These are phyloP conservation scores for Fremontodendron californicum DNA, from an alignment of 345 rosid species.

Conservation along the genomic window DNA sequence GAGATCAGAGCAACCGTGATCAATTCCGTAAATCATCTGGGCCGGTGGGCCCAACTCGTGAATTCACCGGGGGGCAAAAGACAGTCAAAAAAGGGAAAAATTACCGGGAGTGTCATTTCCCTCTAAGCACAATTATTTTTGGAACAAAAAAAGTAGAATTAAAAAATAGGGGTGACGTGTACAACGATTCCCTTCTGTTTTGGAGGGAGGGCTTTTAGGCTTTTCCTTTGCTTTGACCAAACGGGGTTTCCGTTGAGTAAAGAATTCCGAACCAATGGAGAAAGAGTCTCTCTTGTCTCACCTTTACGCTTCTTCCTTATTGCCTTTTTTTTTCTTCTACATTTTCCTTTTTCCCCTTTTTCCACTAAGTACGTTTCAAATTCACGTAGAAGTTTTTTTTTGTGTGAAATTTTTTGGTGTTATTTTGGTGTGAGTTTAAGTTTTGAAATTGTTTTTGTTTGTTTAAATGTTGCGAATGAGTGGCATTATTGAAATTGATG, in stretches of 20 bases:
- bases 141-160: neutral
- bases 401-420: neutral
- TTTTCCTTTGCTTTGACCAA: constrained; percentile 25
- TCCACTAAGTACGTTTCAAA: constrained; percentile 17
- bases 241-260: constrained; percentile 35
- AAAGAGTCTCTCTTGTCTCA: constrained; percentile 7
- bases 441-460: neutral
- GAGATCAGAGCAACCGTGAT: constrained; percentile 2
- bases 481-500: constrained; percentile 9
- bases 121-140: neutral
- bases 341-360: neutral
- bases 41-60: neutral
- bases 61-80: neutral
- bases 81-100: neutral
- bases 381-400: neutral
- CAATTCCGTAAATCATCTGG: neutral
- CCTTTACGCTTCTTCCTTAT: constrained; percentile 19
- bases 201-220: constrained; percentile 20
- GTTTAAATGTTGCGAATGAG: constrained; percentile 1
- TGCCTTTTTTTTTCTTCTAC: neutral
- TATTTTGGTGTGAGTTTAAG: neutral
- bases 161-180: constrained; percentile 46
- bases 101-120: constrained; percentile 10
- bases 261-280: neutral
- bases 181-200: constrained; percentile 20